Base-by-base conservation (phyloP, 129 eudicot species). In the Lactuca sativa region DNA sequence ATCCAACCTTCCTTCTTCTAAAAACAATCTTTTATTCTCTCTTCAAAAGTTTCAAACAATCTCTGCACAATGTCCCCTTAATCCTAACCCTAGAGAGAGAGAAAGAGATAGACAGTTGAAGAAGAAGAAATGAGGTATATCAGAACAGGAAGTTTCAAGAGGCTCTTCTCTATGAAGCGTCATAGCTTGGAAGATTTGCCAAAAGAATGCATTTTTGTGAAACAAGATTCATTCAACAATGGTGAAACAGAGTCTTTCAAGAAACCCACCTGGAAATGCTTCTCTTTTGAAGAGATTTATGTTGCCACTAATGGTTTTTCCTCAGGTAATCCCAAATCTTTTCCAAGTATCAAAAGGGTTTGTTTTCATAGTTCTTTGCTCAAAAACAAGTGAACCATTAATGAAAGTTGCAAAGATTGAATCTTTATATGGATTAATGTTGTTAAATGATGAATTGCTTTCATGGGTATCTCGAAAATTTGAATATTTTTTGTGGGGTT, bases 261-360 rank as follows among this genome's bases (percentile, higher is more conserved):
- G 56, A 90, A 68, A 72, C 92, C 90, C 70, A 75, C 86, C 1
- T 93, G 97, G 97, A 93, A 82, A 85, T 90, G 92, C 86, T 93
- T 85, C 81, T 89, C 92, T 17, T 93, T 78, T 66, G 80, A 85
- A 66, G 88, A 93, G 84, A 83, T 93, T 75, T 93, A 67, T 62
- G 68, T 56, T 55, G 99, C 99, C 69, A 93, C 99, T 44, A 76
- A 87, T 83, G 92, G 88, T 8, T 93, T 93, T 68, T 66, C 74
- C 74, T 62, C 98, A 89, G 98, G 98, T 93, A 64, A 41, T 66
- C 17, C 9, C 40, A 32, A 6, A 15, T 57, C 9, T 61, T 72
- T 33, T 47, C 7, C 37, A 21, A 8, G 49, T 43, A 6, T 11
- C 44, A 40, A 40, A 40, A 7, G 9, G 7, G 44, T 5, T 40